Evolutionary conservation across 495 filamentous ascomycete genomes (phyloP).

Genomic region (Aspergillus indologenus): DNA sequence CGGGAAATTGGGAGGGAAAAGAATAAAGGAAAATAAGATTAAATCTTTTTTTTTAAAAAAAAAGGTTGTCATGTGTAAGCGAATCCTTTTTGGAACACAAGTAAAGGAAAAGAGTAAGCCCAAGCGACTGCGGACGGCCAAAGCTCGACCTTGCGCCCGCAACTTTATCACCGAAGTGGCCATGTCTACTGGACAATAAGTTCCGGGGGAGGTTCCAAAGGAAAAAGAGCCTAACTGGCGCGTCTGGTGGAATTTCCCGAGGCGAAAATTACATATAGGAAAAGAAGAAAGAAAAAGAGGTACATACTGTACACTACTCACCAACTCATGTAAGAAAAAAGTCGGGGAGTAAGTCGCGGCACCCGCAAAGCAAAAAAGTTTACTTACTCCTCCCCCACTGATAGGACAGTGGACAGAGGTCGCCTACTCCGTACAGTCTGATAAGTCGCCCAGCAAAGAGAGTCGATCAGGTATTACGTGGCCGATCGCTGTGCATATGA

Average conservation of each 20-base stretch:
- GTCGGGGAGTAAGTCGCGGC: neutral
- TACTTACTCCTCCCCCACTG: neutral
- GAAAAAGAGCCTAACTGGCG: neutral
- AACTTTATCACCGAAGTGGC: constrained; percentile 18
- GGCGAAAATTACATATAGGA: neutral
- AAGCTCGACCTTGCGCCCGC: constrained; percentile 20
- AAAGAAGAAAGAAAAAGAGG: neutral
- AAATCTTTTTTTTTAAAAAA: neutral
- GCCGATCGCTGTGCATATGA: constrained; percentile 17
- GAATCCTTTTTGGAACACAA: too few relatives aligned
- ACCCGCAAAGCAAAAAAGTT: neutral
- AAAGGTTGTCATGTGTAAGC: too few relatives aligned
- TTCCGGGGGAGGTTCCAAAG: constrained; percentile 3
- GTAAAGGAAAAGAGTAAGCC: neutral
- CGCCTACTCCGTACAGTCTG: neutral
- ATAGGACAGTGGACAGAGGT: neutral
- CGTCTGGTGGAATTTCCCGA: neutral
- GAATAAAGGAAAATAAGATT: neutral
- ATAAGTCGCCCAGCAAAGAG: constrained; percentile 3
- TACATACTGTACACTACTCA: too few relatives aligned
- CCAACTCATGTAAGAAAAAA: neutral
- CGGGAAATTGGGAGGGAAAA: neutral
- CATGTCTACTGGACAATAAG: constrained; percentile 21
- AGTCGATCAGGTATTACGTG: constrained; percentile 12
- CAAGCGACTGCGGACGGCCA: constrained; percentile 8